Base-by-base conservation (phyloP, 768 basidiomycete genomes). In the Hericium coralloides region DNA sequence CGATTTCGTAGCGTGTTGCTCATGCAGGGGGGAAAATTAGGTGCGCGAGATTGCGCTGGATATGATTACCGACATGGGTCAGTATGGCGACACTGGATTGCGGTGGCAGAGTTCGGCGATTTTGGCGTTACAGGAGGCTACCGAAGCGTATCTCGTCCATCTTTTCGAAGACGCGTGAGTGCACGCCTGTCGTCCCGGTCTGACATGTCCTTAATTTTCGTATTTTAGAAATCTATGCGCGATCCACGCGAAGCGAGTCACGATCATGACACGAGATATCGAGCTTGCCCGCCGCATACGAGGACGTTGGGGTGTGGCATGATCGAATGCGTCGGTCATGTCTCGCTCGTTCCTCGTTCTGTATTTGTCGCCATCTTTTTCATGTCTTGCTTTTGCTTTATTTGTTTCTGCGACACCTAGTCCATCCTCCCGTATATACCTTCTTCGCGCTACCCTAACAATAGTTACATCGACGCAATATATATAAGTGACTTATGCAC, bases 81-180 rank as follows among this genome's bases (percentile, higher is more conserved):
- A 80, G 53, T 81, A 83, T 55, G 74, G 73, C 25, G 82, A 78
- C 2, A 75, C 79, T 12, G 79, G 80, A 8, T 71, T 98, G 54
- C 80, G 97, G 49, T 99, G 97, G 97, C 97, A 99, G 70, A 92
- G 85, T 60, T 92, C 93, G 5, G 97, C 97, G 5, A 78, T 99
- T 56, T 68, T 94, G 65, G 97, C 97, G 2, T 70, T 99, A 59
- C 97, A 99, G 66, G 97, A 99, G 71, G 97, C 97, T 12, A 92
- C 94, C 22, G 94, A 97, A 70, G 92, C 94, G 14, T 97, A 82
- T 65, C 76, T 98, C 17, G 92, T 99, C 18, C 95, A 98, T 73
- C 73, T 98, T 47, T 98, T 99, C 61, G 97, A 99, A 72, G 97
- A 99, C 72, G 93, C 95, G 92, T 98, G 70, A 76, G 94, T 90